phyloP scores from a whole-genome alignment of 176 grass and related monocot species.

The Guadua angustifolia region DNA sequence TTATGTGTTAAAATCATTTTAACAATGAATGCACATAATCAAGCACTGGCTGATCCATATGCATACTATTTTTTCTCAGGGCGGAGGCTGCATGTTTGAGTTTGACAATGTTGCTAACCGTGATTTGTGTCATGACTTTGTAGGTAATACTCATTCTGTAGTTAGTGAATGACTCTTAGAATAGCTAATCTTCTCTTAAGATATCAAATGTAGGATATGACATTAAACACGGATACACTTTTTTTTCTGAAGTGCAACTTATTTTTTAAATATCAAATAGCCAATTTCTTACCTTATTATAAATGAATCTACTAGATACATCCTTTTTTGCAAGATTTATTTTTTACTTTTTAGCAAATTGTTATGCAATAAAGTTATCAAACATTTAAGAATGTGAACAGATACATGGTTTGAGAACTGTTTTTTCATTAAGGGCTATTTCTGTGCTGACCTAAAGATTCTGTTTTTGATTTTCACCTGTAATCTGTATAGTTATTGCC shows the following conservation, averaged over 20 bases:
- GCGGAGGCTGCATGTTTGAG: constrained; percentile 90
- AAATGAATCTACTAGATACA: background rate
- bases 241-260: background rate
- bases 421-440: constrained; percentile 2
- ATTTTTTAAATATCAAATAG: background rate
- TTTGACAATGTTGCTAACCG: constrained; percentile 79
- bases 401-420: background rate
- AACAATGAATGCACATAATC: constrained; percentile 29
- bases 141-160: constrained; percentile 61
- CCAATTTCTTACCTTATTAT: background rate
- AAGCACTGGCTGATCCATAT: constrained; percentile 84
- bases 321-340: constrained; percentile 14
- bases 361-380: background rate
- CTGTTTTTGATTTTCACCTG: constrained; percentile 13
- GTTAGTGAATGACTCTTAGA: background rate
- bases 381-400: background rate
- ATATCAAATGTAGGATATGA: constrained; percentile 4
- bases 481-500: constrained; percentile 18
- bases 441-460: background rate
- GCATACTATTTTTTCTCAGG: constrained; percentile 49
- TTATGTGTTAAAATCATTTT: constrained; percentile 29
- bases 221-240: background rate
- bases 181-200: background rate
- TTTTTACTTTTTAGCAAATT: background rate
- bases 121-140: constrained; percentile 74